phyloP scores from a whole-genome alignment of 1,284 basidiomycete genomes.

The Ganoderma sinense region DNA sequence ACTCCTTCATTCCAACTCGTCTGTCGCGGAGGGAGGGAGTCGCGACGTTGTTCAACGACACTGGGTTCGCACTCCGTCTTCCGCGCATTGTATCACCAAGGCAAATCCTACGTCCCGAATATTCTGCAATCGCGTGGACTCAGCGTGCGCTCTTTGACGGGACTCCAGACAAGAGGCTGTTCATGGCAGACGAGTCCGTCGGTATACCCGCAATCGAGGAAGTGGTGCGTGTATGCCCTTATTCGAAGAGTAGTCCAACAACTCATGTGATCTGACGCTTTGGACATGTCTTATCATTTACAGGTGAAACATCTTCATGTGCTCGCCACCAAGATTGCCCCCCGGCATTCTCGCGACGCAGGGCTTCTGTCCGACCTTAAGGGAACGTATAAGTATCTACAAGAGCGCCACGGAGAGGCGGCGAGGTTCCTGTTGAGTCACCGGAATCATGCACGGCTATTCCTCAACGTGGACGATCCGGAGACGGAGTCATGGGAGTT shows the following conservation, averaged over 20 bases:
- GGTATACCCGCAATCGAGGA: conserved; percentile 47
- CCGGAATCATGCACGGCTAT: conserved; percentile 33
- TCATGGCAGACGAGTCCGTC: conserved; percentile 43
- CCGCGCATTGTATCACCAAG: conserved; percentile 45
- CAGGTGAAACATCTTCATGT: conserved; percentile 48
- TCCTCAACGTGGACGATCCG: conserved; percentile 50
- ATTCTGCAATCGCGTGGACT: conserved; percentile 52
- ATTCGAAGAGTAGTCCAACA: neutral
- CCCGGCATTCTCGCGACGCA: conserved; percentile 32
- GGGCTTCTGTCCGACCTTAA: conserved; percentile 42
- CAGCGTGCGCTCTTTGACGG: conserved; percentile 45
- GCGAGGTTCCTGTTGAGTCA: conserved; percentile 1
- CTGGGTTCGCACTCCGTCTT: conserved; percentile 35
- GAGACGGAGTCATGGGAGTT: conserved; percentile 39
- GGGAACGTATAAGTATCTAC: conserved; percentile 49
- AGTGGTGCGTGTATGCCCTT: conserved; percentile 46
- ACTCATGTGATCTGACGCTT: neutral
- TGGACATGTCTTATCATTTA: neutral
- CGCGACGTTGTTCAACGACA: conserved; percentile 20
- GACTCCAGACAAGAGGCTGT: conserved; percentile 39
- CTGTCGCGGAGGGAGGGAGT: conserved; percentile 22
- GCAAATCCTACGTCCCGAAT: conserved; percentile 44
- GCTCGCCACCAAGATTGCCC: conserved; percentile 38
- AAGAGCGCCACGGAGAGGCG: conserved; percentile 35
- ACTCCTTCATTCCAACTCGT: conserved; percentile 49